A percentile compares a stretch with the other conserved stretches of the same genome.
Conservation (phyloP, 495 filamentous ascomycete species). For the Hamigera avellanea region DNA sequence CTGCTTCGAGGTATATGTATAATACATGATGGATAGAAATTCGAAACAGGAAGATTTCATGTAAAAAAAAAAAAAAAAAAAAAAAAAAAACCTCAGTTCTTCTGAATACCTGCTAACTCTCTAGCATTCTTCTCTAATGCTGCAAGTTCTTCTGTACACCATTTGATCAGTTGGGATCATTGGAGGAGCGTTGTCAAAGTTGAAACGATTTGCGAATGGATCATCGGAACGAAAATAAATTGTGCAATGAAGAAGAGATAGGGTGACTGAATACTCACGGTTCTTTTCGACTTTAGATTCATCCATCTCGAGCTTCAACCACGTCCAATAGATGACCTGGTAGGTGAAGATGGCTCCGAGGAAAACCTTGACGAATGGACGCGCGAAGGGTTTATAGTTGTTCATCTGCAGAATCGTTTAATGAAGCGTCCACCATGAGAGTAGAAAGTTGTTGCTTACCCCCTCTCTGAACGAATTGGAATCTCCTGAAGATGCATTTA, state of each 20-base stretch:
- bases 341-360: constrained; percentile 81
- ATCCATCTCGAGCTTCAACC: constrained; percentile 76
- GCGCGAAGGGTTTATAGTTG: constrained; percentile 70
- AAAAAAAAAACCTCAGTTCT: constrained; percentile 2
- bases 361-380: constrained; percentile 76
- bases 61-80: neutral
- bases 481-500: neutral
- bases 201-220: too few species aligned
- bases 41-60: neutral
- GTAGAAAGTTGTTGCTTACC: constrained; percentile 10
- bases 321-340: constrained; percentile 73
- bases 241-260: neutral
- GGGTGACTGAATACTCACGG: constrained; percentile 23
- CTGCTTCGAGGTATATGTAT: too few species aligned
- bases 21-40: neutral
- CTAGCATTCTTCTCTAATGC: constrained; percentile 30
- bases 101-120: constrained; percentile 23
- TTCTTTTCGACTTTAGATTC: constrained; percentile 54
- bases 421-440: neutral
- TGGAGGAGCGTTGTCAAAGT: too few species aligned
- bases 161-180: neutral
- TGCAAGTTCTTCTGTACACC: constrained; percentile 26
- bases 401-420: constrained; percentile 37
- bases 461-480: constrained; percentile 15
- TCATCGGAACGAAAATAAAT: too few species aligned